A percentile compares a stretch with the other conserved stretches of the same genome.
These are phyloP conservation scores for Ophiosphaerella herpotricha DNA, from an alignment of 2,329 filamentous ascomycete genomes.

Conservation along the genomic window DNA sequence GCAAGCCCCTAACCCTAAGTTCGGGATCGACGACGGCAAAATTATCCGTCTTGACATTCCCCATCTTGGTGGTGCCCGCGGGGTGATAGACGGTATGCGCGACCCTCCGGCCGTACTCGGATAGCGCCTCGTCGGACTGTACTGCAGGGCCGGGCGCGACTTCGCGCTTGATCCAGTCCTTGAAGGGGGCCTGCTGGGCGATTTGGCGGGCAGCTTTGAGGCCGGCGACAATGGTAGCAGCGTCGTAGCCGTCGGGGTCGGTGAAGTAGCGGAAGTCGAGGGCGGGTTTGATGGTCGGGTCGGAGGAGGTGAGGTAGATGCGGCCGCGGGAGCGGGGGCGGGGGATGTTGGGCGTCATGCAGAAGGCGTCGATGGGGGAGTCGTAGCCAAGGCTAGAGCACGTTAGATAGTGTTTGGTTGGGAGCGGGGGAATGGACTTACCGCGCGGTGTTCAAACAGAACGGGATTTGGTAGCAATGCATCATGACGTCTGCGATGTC, in stretches of 20 bases:
- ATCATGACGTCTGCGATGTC: constrained; percentile 88
- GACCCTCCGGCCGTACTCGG: constrained; percentile 77
- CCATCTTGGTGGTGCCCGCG: constrained; percentile 89
- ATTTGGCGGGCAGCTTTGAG: constrained; percentile 78
- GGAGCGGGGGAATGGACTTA: constrained; percentile 20
- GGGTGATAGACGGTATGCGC: constrained; percentile 93
- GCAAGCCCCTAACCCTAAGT: constrained; percentile 73
- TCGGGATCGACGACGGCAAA: constrained; percentile 80
- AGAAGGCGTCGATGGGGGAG: constrained; percentile 76
- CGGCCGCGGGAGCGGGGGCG: constrained; percentile 78
- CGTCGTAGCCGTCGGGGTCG: constrained; percentile 82
- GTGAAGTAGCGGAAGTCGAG: constrained; percentile 91
- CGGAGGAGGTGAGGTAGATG: constrained; percentile 75
- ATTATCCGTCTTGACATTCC: constrained; percentile 68
- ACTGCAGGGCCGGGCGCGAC: constrained; percentile 75
- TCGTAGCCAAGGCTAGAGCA: constrained; percentile 68
- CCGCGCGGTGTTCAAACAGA: constrained; percentile 81
- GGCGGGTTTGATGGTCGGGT: constrained; percentile 77
- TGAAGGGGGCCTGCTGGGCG: constrained; percentile 76
- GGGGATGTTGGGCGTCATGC: constrained; percentile 91
- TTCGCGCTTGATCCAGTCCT: constrained; percentile 81
- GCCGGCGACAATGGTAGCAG: constrained; percentile 77
- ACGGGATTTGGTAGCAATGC: constrained; percentile 96
- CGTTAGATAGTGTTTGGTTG: constrained; percentile 8
- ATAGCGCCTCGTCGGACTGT: constrained; percentile 78